Evolutionary conservation across 129 eudicot genomes (phyloP), one percentile per base, ranked within the genome.

Genomic region (Pseudognaphalium luteoalbum): DNA sequence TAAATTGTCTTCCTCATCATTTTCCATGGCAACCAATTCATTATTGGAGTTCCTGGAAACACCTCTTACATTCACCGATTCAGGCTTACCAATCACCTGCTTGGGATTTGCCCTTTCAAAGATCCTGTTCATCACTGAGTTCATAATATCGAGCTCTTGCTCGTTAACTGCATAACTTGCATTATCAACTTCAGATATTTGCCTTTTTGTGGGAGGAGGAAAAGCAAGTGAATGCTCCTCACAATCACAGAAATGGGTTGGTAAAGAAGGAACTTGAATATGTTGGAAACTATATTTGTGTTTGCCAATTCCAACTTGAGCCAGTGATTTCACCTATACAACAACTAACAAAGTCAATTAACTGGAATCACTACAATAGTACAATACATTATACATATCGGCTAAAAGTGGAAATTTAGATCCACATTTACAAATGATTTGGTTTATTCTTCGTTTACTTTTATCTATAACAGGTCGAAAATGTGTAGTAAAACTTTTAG

Each of bases 221-320:
- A 69, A 77, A 50, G 80, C 80, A 72, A 58, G 74, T 25, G 82
- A 85, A 63, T 95, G 97, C 71, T 95, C 97, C 51, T 85, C 92
- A 75, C 99, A 95, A 60, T 91, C 99, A 78, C 99, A 95, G 80
- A 91, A 89, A 78, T 95, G 92, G 66, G 81, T 54, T 2, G 99
- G 97, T n/a, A 78, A 79, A 30, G 88, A 7, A 50, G 96, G 97
- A 69, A 82, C 88, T 72, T 81, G 86, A 68, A 95, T 68, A 17
- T 93, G 96, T 74, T 91, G 99, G 78, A 95, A 95, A 76, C 99
- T 95, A 83, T 95, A 95, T 77, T 95, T 95, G 87, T 95, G 99
- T 83, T 89, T 95, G 63, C 99, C 99, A 22, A 89, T 83, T 70
- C 99, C 99, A 76, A 86, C 85, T 47, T 82, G 84, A 30, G 96